Base-by-base conservation (phyloP, 1,139 yeast species). In the Saccharomycopsis hybrid region DNA sequence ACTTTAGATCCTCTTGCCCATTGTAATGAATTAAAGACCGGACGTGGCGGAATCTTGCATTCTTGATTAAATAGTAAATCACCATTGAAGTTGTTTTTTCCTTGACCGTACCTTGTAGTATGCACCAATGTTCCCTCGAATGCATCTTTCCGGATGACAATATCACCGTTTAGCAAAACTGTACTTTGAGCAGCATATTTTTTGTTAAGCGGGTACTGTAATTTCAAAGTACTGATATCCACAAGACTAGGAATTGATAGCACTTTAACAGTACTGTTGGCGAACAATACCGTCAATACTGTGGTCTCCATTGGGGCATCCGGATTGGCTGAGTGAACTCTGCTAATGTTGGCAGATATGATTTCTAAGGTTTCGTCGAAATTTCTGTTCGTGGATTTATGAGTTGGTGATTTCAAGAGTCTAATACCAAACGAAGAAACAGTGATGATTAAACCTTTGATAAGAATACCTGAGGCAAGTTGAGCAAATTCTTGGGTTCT, bases 1-100 rank as follows among this genome's bases (percentile, higher is more conserved):
- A 74, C 73, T 41, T 77, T 78, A 1, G 82, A 74, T 4, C 96
- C 96, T 58, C 83, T 80, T 8, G 94, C 88, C 95, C 97, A 86
- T 65, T 84, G 94, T 49, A 87, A 71, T 0, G 95, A 79, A 47
- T 89, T 79, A 4, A 87, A 80, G 3, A 79, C 73, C 1, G 98
- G 98, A 45, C 97, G 74, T 28, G 80, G 78, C 1, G 96, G 95
- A 9, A 85, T 78, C 18, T 74, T 65, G 11, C 81, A 68, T 51
- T 76, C 76, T 27, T 76, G 79, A 57, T 82, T 79, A 65, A 82
- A 84, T 35, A 84, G 64, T 4, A 69, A 59, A 5, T 64, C 61
- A 39, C 55, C 44, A 3, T 59, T 56, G 5, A 77, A 72, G 47
- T 59, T 48, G 47, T 68, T 60, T 35, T 35, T 29, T 18, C 11